These are phyloP conservation scores for Talaromyces liani DNA, from an alignment of 495 filamentous ascomycete genomes.

Conservation along the genomic window DNA sequence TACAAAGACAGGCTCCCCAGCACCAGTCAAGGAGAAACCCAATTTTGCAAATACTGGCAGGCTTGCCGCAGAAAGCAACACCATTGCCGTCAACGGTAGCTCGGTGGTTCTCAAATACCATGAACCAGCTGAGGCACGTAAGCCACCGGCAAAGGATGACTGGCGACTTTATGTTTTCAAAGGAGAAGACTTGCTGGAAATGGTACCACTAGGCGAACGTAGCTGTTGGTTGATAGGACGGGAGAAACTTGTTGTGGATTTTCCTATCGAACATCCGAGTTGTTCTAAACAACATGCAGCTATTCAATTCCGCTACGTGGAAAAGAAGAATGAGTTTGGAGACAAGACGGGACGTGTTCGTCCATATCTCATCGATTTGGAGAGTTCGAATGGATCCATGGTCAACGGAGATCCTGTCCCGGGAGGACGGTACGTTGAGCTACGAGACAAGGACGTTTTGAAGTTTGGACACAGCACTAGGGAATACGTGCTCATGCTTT, in stretches of 20 bases:
- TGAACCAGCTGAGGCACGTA: constrained; percentile 88
- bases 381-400: constrained; percentile 85
- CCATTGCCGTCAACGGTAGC: constrained; percentile 59
- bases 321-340: constrained; percentile 78
- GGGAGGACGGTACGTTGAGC: constrained; percentile 71
- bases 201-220: constrained; percentile 62
- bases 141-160: constrained; percentile 65
- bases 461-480: constrained; percentile 80
- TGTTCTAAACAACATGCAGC: constrained; percentile 93
- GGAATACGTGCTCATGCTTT: constrained; percentile 79
- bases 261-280: constrained; percentile 82
- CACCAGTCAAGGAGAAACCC: constrained; percentile 69
- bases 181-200: constrained; percentile 67
- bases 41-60: constrained; percentile 77
- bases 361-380: constrained; percentile 88
- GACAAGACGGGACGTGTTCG: constrained; percentile 74
- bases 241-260: constrained; percentile 71
- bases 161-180: constrained; percentile 97
- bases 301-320: constrained; percentile 81
- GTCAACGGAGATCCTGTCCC: constrained; percentile 72
- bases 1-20: constrained; percentile 25
- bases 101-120: constrained; percentile 85
- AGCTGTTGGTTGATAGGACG: constrained; percentile 89
- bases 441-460: constrained; percentile 82
- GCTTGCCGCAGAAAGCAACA: constrained; percentile 84